Evolutionary conservation across 768 basidiomycete species (phyloP), one percentile per base, ranked within the genome.

Genomic region (Pleurotus djamor): DNA sequence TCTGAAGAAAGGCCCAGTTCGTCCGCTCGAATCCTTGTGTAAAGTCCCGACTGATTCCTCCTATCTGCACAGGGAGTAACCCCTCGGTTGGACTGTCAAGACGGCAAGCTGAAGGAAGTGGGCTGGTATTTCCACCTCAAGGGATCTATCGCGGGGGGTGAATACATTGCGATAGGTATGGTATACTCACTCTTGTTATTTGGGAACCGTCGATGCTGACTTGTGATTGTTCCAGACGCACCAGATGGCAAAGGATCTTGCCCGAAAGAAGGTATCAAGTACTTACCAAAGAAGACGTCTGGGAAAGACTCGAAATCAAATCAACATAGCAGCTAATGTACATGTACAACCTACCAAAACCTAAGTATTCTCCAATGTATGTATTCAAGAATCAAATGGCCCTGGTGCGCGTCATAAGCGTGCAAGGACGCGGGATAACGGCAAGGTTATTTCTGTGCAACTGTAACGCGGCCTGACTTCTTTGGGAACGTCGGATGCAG

Each of bases 91-190:
- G 71, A 77, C 60, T 87, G 85, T 68, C 57, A 68, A 5, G 65
- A 69, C 5, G 67, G 66, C 17, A 69, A 47, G 54, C 63, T 86
- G 52, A 75, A 71, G 59, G 64, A 72, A 38, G 78, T 84, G 57
- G 74, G 73, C 48, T 85, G 77, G 72, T 87, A 85, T 67, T 86
- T 82, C 74, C 73, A 85, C 61, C 38, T 87, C 52, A 65, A 73
- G 60, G 84, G 86, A 50, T 84, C 83, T 4, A 61, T 80, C 16
- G 72, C 86, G 41, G 84, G 85, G 63, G 86, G 85, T n/a, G 64
- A 64, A 0, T 85, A 85, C 62, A 64, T 77, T 45, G 72, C 76
- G 4, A 86, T 84, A 59, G 65, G 82, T 84, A 60, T 51, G 79
- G 60, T 65, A 8, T 12, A 9, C 45, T 49, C 52, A 7, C 28